These are phyloP conservation scores for Ophiocordyceps robertsii DNA, from an alignment of 2,329 filamentous ascomycete genomes.

Conservation along the genomic window DNA sequence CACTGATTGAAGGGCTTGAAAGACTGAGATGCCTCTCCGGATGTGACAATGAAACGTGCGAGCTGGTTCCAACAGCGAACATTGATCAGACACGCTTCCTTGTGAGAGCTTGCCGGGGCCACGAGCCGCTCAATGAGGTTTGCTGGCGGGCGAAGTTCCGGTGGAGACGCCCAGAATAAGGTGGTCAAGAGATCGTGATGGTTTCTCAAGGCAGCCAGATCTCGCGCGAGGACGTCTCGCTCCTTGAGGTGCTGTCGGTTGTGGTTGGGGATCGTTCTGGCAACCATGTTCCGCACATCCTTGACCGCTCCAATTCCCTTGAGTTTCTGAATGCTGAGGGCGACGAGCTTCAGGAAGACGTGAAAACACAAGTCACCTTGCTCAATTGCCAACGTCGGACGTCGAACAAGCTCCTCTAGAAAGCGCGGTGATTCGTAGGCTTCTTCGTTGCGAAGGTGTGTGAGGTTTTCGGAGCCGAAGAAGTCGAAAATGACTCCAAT, in stretches of 20 bases:
- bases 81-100: slow-evolving; percentile 52
- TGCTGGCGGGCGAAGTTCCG: slow-evolving; percentile 36
- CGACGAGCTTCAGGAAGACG: slow-evolving; percentile 52
- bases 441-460: slow-evolving; percentile 52
- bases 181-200: slow-evolving; percentile 57
- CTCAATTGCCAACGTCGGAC: slow-evolving; percentile 34
- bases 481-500: slow-evolving; percentile 54
- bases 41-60: slow-evolving; percentile 41
- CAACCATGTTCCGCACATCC: slow-evolving; percentile 46
- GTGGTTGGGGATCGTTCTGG: slow-evolving; percentile 52
- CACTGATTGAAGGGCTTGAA: slow-evolving; percentile 33
- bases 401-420: slow-evolving; percentile 37
- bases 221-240: slow-evolving; percentile 42
- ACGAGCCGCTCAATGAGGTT: slow-evolving; percentile 47
- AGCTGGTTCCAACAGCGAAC: slow-evolving; percentile 50
- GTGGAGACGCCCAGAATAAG: slow-evolving; percentile 50
- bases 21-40: slow-evolving; percentile 28
- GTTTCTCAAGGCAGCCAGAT: slow-evolving; percentile 51
- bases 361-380: slow-evolving; percentile 51
- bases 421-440: slow-evolving; percentile 47
- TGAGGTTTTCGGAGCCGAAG: slow-evolving; percentile 48
- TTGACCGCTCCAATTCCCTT: slow-evolving; percentile 33
- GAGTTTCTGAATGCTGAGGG: slow-evolving; percentile 40
- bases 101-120: slow-evolving; percentile 45
- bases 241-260: slow-evolving; percentile 52